Base-by-base conservation (phyloP, 139 green algal genomes). In the Coccomyxa sp. region DNA sequence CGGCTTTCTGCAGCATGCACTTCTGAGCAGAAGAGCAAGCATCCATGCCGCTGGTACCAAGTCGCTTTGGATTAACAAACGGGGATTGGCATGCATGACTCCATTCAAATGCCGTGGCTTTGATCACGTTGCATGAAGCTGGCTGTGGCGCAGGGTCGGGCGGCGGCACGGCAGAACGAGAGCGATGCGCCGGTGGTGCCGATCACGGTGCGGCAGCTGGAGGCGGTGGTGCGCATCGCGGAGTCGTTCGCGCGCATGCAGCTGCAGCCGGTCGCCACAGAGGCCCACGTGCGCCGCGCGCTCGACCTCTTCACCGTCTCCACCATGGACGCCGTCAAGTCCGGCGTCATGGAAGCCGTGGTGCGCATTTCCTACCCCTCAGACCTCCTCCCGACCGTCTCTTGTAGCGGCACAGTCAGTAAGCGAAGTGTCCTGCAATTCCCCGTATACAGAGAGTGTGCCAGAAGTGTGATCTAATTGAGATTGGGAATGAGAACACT, bases 181-280 rank as follows among this genome's bases (percentile, higher is more conserved):
- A 87, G 78, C 51, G 91, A 95, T 76, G 84, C 87, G 30, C 87
- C 92, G 58, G 91, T 95, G 21, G 93, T 99, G 60, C 96, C 96
- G 12, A 95, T 99, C 82, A 98, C 96, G 1, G 96, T 99, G 67
- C 89, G 96, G 21, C 96, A 99, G 93, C 92, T 99, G 82, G 97
- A 99, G 91, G 97, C 97, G 11, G 90, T 99, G 38, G 90, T 99
- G 27, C 94, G 97, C 76, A 92, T 99, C 81, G 90, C 86, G 32
- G 97, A 99, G 91, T 90, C 90, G 4, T 90, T 99, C 75, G 97
- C 97, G 14, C 93, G 94, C 81, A 99, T 99, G 97, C 81, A 91
- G 80, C 89, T 99, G 84, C 63, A 71, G 63, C 63, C 63, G 63
- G 86, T 87, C 68, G 95, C 91, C 16, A 93, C 87, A 13, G 90